Evolutionary conservation across 768 basidiomycete genomes (phyloP).

Genomic region (Cubamyces sp.): DNA sequence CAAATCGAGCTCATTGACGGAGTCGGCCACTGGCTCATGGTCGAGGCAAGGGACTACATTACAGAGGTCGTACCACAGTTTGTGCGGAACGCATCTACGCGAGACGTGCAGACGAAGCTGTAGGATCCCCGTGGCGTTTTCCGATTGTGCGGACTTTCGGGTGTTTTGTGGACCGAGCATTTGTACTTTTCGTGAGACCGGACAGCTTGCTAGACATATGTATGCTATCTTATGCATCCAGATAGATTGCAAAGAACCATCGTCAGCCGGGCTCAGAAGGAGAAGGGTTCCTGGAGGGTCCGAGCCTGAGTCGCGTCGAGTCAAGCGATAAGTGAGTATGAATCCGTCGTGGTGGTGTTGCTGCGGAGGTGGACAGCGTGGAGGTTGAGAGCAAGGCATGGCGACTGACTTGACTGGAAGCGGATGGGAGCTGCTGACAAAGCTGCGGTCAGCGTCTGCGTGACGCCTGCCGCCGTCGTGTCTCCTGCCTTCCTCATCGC

Average conservation of each 20-base stretch:
- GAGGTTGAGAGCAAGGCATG: not conserved
- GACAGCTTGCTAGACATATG: not conserved
- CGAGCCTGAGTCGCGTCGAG: not conserved
- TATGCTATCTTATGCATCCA: not conserved
- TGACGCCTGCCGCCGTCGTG: slow-evolving; percentile 24
- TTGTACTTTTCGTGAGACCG: not conserved
- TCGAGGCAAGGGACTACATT: slow-evolving; percentile 61
- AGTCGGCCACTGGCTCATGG: slow-evolving; percentile 71
- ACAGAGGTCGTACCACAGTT: slow-evolving; percentile 37
- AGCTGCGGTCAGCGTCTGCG: slow-evolving; percentile 17
- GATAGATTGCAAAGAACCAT: not conserved
- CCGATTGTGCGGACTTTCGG: not conserved
- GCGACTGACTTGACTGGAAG: slow-evolving; percentile 14
- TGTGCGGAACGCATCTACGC: not conserved
- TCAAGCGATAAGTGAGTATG: not conserved
- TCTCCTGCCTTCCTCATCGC: slow-evolving; percentile 21
- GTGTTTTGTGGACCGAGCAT: not conserved
- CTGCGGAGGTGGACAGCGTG: not conserved
- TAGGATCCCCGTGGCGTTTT: not conserved
- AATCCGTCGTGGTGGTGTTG: not conserved
- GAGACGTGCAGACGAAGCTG: slow-evolving; percentile 17
- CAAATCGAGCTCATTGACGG: slow-evolving; percentile 57
- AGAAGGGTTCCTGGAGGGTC: not conserved
- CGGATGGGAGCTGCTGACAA: slow-evolving; percentile 25
- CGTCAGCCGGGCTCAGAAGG: not conserved